phyloP scores from a whole-genome alignment of 768 basidiomycete genomes.

The Auricularia auricula-judae region DNA sequence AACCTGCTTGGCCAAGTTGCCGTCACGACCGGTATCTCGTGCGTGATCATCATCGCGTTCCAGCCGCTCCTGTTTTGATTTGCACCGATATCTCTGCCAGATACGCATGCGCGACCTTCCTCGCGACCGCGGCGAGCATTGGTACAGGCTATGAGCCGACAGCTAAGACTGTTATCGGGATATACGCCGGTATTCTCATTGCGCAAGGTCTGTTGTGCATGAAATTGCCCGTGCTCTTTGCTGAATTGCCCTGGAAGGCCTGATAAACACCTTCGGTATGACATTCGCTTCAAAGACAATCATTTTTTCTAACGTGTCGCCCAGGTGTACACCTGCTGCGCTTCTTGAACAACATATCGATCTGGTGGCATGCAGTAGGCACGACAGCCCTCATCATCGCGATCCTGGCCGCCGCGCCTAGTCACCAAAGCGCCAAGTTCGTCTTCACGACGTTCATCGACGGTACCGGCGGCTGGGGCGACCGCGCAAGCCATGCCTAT shows the following conservation, averaged over 20 bases:
- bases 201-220: conserved; percentile 35
- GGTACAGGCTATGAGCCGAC: conserved; percentile 48
- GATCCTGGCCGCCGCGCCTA: conserved; percentile 60
- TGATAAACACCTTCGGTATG: conserved; percentile 62
- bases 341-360: conserved; percentile 59
- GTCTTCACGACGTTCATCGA: conserved; percentile 67
- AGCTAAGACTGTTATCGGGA: conserved; percentile 51
- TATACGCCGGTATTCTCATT: conserved; percentile 57
- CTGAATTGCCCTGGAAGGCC: conserved; percentile 20
- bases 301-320: background rate
- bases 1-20: conserved; percentile 68
- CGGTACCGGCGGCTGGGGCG: conserved; percentile 63
- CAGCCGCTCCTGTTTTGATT: background rate
- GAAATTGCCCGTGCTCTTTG: background rate
- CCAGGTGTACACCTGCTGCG: conserved; percentile 41
- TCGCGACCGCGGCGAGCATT: conserved; percentile 53
- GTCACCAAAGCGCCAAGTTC: conserved; percentile 53
- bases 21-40: conserved; percentile 65
- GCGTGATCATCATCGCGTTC: conserved; percentile 4
- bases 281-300: background rate
- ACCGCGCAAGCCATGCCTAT: conserved; percentile 57
- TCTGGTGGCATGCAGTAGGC: conserved; percentile 66
- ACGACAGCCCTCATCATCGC: conserved; percentile 58
- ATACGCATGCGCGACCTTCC: conserved; percentile 55
- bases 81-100: conserved; percentile 19